Evolutionary conservation across 441 rosid species (phyloP).

Genomic region (Isatis lusitanica): DNA sequence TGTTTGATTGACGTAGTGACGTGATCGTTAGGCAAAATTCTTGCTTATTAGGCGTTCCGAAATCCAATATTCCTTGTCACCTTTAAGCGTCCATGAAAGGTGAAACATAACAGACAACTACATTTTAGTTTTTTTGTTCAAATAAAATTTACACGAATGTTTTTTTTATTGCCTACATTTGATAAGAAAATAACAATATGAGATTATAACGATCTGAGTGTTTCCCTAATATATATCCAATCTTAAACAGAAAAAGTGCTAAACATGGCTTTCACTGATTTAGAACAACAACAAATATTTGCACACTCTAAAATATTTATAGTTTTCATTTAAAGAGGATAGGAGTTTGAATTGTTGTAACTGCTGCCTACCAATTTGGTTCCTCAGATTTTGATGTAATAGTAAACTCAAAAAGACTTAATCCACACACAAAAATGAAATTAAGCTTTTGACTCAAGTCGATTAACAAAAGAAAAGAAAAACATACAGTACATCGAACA

Average conservation of each 20-base stretch:
- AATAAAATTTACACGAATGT: neutral
- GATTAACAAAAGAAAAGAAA: neutral
- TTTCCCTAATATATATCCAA: neutral
- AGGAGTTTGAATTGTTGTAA: conserved; percentile 16
- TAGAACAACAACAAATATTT: neutral
- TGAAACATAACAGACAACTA: too few species aligned
- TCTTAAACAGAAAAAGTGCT: neutral
- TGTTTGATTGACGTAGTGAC: too few species aligned
- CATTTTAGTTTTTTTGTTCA: neutral
- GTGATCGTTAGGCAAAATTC: neutral
- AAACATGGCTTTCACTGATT: conserved; percentile 17
- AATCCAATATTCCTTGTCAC: neutral
- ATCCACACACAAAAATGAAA: neutral
- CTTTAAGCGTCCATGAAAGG: neutral
- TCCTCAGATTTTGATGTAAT: neutral
- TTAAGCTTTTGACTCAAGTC: conserved; percentile 12
- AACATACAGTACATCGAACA: conserved; percentile 21
- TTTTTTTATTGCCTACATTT: neutral
- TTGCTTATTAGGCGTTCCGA: neutral
- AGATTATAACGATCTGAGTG: neutral
- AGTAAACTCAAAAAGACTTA: conserved; percentile 18
- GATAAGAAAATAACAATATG: neutral
- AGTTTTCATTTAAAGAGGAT: neutral
- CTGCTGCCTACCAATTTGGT: conserved; percentile 17
- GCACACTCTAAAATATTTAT: neutral